Percentiles rank a stretch among this genome's conserved stretches.
Conservation (phyloP, 2,329 filamentous ascomycete genomes). For the Ophiostoma tasmaniense region DNA sequence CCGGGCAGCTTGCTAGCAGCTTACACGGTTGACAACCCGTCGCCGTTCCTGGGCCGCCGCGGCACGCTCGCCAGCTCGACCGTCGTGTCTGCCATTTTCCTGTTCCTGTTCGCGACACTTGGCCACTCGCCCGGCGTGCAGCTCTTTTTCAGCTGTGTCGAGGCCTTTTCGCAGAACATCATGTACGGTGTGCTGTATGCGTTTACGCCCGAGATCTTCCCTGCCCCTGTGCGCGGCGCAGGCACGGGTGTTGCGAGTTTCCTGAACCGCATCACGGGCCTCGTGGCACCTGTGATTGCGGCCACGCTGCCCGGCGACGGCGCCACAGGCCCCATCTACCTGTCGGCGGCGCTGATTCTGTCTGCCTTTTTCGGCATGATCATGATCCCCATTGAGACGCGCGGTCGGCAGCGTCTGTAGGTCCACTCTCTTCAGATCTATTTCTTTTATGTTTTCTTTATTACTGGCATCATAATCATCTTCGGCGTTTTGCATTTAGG, state of each 20-base stretch:
- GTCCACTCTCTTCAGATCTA: neutral
- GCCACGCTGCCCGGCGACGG: constrained; percentile 51
- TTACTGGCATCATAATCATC: neutral
- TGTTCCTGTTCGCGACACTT: constrained; percentile 58
- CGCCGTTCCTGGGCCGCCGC: constrained; percentile 57
- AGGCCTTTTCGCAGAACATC: constrained; percentile 66
- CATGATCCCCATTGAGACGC: constrained; percentile 54
- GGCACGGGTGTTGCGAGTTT: constrained; percentile 66
- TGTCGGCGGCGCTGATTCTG: constrained; percentile 49
- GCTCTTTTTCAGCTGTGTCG: constrained; percentile 57
- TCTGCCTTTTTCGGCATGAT: constrained; percentile 52
- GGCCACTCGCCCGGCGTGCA: constrained; percentile 49
- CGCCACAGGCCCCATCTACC: constrained; percentile 48
- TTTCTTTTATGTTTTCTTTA: neutral
- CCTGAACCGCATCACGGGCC: constrained; percentile 58
- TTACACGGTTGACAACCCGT: constrained; percentile 58
- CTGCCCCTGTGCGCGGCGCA: constrained; percentile 61
- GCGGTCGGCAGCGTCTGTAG: constrained; percentile 48
- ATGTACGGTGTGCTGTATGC: constrained; percentile 72
- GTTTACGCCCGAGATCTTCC: constrained; percentile 70
- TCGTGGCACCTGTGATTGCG: constrained; percentile 61
- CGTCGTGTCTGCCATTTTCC: constrained; percentile 56
- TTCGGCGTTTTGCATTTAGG: neutral
- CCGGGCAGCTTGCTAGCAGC: constrained; percentile 69
- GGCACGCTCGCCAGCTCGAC: constrained; percentile 63